Percentiles rank a stretch among this genome's conserved stretches.
These are phyloP conservation scores for Arachnopeziza araneosa DNA, from an alignment of 2,329 filamentous ascomycete species.

Conservation along the genomic window DNA sequence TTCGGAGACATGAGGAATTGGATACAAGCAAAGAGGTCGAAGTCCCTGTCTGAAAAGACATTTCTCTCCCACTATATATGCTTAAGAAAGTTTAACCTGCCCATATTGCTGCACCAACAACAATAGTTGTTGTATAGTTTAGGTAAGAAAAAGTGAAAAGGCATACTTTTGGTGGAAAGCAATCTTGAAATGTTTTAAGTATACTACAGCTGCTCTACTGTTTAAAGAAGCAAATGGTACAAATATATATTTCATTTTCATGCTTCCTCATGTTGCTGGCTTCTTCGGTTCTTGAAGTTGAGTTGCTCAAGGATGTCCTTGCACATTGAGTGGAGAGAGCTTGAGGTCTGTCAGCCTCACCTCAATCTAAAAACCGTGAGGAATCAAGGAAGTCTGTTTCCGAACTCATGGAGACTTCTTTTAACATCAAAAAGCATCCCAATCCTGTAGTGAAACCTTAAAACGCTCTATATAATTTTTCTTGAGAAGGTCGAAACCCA, in stretches of 20 bases:
- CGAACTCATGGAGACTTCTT: no score
- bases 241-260: not conserved
- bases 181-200: not conserved
- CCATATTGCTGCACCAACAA: no score
- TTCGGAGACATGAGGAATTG: constrained; percentile 62
- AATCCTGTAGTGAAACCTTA: no score
- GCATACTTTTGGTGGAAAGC: no score
- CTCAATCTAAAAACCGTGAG: not conserved
- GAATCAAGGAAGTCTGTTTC: not conserved
- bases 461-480: no score
- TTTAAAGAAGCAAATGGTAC: not conserved
- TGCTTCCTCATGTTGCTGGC: not conserved
- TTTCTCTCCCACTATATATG: not conserved
- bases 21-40: constrained; percentile 48
- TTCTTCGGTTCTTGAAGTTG: not conserved
- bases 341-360: not conserved
- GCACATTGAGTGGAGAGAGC: not conserved
- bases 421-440: no score
- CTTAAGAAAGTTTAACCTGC: not conserved
- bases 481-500: no score
- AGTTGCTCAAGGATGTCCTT: not conserved
- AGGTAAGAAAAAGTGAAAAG: not conserved
- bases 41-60: constrained; percentile 30
- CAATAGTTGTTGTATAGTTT: not conserved
- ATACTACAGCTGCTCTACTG: not conserved